A percentile compares a stretch with the other conserved stretches of the same genome.
Evolutionary conservation across 2,329 filamentous ascomycete species (phyloP).

Genomic region (Paracorniculantispora psalliotae): DNA sequence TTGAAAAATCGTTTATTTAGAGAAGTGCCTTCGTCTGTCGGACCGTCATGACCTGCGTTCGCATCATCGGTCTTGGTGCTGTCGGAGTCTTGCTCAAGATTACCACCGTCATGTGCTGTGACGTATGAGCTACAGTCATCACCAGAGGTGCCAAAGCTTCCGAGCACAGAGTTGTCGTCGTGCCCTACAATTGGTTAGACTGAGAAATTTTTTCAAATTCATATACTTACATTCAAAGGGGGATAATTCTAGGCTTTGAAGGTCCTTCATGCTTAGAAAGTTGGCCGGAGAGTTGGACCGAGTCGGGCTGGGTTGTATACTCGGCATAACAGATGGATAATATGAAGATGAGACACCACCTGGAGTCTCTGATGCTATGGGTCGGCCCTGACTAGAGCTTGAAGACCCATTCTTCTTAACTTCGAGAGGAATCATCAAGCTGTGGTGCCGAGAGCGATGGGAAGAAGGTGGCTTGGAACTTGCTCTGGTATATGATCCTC

Average conservation of each 20-base stretch:
- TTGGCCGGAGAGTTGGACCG: conserved; percentile 24
- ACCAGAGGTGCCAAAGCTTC: conserved; percentile 19
- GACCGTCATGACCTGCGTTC: not conserved
- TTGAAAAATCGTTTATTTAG: not conserved
- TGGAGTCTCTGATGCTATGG: conserved; percentile 16
- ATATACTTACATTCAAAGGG: conserved; percentile 29
- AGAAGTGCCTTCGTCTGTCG: not conserved
- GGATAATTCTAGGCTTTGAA: conserved; percentile 31
- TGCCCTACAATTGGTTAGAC: conserved; percentile 18
- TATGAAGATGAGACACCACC: conserved; percentile 27
- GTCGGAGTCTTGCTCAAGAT: not conserved
- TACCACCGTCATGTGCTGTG: conserved; percentile 20
- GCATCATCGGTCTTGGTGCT: not conserved
- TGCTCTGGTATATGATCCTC: not conserved
- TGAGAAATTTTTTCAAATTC: not conserved
- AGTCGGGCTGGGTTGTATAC: conserved; percentile 29
- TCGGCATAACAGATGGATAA: conserved; percentile 30
- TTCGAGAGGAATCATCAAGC: not conserved
- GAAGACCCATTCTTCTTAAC: not conserved
- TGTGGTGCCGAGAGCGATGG: not conserved
- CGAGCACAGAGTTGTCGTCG: conserved; percentile 17
- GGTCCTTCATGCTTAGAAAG: conserved; percentile 26
- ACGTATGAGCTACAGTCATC: conserved; percentile 23
- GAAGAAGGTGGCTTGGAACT: not conserved
- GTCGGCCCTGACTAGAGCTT: not conserved